phyloP scores from a whole-genome alignment of 2,329 filamentous ascomycete species.

The Macrophomina phaseolina region DNA sequence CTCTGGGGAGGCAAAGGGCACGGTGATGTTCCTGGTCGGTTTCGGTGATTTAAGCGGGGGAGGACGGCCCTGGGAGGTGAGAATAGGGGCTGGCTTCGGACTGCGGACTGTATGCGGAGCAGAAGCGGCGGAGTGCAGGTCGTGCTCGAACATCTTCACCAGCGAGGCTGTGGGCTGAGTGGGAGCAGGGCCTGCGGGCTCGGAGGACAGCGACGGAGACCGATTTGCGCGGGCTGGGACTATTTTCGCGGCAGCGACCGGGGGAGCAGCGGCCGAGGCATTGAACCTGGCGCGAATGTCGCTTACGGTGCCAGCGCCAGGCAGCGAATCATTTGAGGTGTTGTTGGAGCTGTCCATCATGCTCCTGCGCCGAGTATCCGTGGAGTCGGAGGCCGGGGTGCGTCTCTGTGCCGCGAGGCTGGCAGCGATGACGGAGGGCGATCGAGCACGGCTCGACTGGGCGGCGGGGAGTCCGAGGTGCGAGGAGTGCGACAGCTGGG shows the following conservation, averaged over 20 bases:
- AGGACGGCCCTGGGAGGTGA: conserved; percentile 34
- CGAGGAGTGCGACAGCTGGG: conserved; percentile 1
- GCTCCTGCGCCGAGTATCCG: neutral
- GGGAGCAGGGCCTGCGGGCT: conserved; percentile 60
- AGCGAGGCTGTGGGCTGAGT: conserved; percentile 69
- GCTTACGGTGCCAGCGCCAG: neutral
- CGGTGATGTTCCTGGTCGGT: conserved; percentile 38
- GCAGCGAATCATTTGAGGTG: conserved; percentile 12
- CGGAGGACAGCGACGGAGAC: conserved; percentile 28
- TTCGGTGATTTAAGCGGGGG: conserved; percentile 50
- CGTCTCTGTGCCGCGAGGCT: conserved; percentile 67
- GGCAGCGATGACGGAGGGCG: conserved; percentile 67
- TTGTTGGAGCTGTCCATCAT: conserved; percentile 1
- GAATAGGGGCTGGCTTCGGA: conserved; percentile 31
- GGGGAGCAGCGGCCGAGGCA: neutral
- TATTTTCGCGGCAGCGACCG: neutral
- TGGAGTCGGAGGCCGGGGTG: conserved; percentile 47
- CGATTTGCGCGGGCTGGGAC: neutral
- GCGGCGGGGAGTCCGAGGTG: conserved; percentile 38
- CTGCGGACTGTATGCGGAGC: neutral
- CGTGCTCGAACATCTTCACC: conserved; percentile 72
- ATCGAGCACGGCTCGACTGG: conserved; percentile 48
- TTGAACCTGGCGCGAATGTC: conserved; percentile 5
- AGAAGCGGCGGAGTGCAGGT: conserved; percentile 28
- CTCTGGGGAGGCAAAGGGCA: conserved; percentile 12